These are phyloP conservation scores for Cyathus striatus DNA, from an alignment of 768 basidiomycete genomes.

Conservation along the genomic window DNA sequence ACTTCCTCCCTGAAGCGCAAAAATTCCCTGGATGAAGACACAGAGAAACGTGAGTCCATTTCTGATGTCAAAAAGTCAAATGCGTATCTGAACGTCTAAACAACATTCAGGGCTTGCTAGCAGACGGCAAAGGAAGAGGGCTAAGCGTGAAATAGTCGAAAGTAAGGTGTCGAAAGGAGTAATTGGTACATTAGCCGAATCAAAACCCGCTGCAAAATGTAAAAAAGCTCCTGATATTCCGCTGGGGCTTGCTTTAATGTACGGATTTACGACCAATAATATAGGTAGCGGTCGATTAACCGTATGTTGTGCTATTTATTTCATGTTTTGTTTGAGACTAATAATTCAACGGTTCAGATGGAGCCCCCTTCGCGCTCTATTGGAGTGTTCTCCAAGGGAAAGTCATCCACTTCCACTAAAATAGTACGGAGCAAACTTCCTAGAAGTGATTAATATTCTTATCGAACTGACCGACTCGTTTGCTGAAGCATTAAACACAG, in stretches of 20 bases:
- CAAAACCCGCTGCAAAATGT: neutral
- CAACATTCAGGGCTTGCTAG: constrained; percentile 1
- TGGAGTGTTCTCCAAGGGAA: constrained; percentile 1
- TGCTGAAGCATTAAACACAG: too few relatives aligned
- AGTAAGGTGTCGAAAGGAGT: neutral
- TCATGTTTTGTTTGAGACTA: too few relatives aligned
- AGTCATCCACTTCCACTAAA: neutral
- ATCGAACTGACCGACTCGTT: too few relatives aligned
- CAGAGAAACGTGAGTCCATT: too few relatives aligned
- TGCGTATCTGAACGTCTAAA: too few relatives aligned
- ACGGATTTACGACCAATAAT: constrained; percentile 1
- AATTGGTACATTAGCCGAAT: neutral
- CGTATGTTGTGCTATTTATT: neutral
- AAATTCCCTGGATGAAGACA: too few relatives aligned
- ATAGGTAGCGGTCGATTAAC: constrained; percentile 1
- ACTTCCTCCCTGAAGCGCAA: too few relatives aligned
- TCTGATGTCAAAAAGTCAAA: too few relatives aligned
- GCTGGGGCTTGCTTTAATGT: constrained; percentile 1
- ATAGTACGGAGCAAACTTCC: neutral
- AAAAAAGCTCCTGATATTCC: neutral
- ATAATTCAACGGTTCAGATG: neutral
- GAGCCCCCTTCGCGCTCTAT: neutral
- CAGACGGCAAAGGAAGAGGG: neutral
- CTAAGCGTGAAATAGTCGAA: neutral
- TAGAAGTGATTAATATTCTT: neutral